Base-by-base conservation (phyloP, 495 filamentous ascomycete species). In the Aspergillus indologenus region DNA sequence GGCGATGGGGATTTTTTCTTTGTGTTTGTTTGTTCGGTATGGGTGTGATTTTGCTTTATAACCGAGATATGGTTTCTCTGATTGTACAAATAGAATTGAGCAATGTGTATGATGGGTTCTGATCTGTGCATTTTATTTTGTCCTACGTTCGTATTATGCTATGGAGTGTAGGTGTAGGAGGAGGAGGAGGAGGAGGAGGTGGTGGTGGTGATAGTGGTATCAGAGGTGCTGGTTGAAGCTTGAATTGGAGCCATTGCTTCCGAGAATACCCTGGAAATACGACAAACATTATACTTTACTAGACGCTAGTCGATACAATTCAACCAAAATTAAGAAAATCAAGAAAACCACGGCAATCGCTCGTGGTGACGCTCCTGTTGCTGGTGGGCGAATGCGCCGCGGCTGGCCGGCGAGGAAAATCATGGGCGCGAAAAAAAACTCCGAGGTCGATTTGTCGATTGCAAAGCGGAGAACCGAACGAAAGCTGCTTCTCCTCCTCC, bases 21-120 rank as follows among this genome's bases (percentile, higher is more conserved):
- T 29, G 9, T 29, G 26, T 29, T 4, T 29, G 26, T 29, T 5
- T 55, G n/a, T n/a, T n/a, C n/a, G n/a, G n/a, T n/a, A n/a, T 53
- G 46, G 47, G 44, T 23, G 45, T 47, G 50, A 47, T 63, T 26
- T 48, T 31, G 55, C n/a, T 58, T 18, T 53, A 19, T 12, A 54
- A 40, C 42, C 62, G 55, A 18, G 50, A 46, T 55, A 24, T 34
- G 26, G 21, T 34, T 45, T 29, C 53, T 60, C 61, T 63, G 58
- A 69, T 31, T 75, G 72, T 75, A 73, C 65, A 71, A 73, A 71
- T 73, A 74, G 70, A 68, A 54, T 57, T 29, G 19, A 55, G 49
- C 43, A 21, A 53, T 59, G 57, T 59, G 57, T 58, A 61, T 61
- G 58, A 56, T 51, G 48, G 48, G 34, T 40, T 11, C 34, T 15